phyloP scores from a whole-genome alignment of 192 early-diverging fungal species.

The Coemansia sp. region DNA sequence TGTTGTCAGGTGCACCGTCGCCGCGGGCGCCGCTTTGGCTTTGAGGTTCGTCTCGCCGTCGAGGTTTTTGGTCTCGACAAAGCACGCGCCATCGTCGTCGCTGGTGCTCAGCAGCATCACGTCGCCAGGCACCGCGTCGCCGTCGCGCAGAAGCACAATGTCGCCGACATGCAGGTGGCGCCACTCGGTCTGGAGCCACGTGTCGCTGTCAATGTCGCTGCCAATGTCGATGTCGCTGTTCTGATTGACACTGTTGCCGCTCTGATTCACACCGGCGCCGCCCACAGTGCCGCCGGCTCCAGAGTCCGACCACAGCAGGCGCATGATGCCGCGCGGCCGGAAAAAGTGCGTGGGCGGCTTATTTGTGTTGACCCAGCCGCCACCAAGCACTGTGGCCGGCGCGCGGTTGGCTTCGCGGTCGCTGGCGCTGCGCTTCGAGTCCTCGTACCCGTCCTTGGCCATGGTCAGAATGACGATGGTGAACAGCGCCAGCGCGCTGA shows the following conservation, averaged over 20 bases:
- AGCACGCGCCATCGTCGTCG: slow-evolving; percentile 83
- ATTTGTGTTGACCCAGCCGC: slow-evolving; percentile 70
- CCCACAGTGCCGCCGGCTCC: slow-evolving; percentile 45
- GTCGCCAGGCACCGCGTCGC: slow-evolving; percentile 92
- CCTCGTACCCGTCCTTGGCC: slow-evolving; percentile 92
- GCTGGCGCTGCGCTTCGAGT: slow-evolving; percentile 81
- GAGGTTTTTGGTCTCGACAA: slow-evolving; percentile 97
- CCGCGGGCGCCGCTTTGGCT: slow-evolving; percentile 68
- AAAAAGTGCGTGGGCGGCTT: slow-evolving; percentile 33
- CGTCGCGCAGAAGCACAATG: slow-evolving; percentile 77
- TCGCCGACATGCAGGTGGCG: slow-evolving; percentile 88
- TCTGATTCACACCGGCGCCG: neutral
- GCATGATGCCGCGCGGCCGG: slow-evolving; percentile 45
- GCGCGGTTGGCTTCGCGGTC: slow-evolving; percentile 86
- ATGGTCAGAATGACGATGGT: slow-evolving; percentile 80
- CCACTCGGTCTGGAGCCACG: slow-evolving; percentile 80
- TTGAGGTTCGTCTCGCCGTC: slow-evolving; percentile 99
- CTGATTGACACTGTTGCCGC: slow-evolving; percentile 1
- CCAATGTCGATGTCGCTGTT: slow-evolving; percentile 15
- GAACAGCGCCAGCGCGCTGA: slow-evolving; percentile 82
- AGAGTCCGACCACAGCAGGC: slow-evolving; percentile 52
- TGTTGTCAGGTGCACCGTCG: slow-evolving; percentile 62
- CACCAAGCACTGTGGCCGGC: slow-evolving; percentile 51
- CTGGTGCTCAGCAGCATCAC: slow-evolving; percentile 84
- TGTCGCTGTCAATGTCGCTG: slow-evolving; percentile 17